Evolutionary conservation across 768 basidiomycete genomes (phyloP).

Genomic region (Lentinula raphanica): DNA sequence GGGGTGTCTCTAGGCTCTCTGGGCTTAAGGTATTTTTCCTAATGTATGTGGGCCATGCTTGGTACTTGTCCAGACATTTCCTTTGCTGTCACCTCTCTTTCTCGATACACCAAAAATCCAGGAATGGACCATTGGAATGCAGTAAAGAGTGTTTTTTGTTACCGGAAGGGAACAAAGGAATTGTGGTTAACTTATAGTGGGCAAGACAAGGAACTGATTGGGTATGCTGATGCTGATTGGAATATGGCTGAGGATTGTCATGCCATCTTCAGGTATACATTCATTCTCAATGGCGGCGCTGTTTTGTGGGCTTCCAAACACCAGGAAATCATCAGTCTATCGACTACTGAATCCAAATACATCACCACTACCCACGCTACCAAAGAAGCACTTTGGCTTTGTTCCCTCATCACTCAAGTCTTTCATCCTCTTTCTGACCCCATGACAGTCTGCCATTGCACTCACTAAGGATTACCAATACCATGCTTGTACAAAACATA

Average conservation of each 20-base stretch:
- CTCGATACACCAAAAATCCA: neutral
- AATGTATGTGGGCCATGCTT: neutral
- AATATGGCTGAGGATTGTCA: slow-evolving; percentile 10
- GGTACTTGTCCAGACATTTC: neutral
- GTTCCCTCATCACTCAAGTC: slow-evolving; percentile 19
- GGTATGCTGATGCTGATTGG: slow-evolving; percentile 28
- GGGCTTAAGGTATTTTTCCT: no score
- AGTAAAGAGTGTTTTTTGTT: slow-evolving; percentile 25
- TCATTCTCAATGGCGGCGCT: slow-evolving; percentile 16
- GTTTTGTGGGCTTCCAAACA: no score
- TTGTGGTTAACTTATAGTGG: slow-evolving; percentile 14
- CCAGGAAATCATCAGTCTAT: no score
- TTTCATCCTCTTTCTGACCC: neutral
- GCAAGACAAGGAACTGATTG: neutral
- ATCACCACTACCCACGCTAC: slow-evolving; percentile 24
- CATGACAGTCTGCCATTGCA: slow-evolving; percentile 14
- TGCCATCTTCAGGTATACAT: neutral
- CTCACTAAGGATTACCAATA: slow-evolving; percentile 17
- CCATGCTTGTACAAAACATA: slow-evolving; percentile 31
- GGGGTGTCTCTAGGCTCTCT: no score
- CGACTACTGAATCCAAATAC: no score
- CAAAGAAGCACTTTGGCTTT: slow-evolving; percentile 22
- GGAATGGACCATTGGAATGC: slow-evolving; percentile 9
- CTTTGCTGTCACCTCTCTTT: neutral
- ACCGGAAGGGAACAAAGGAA: slow-evolving; percentile 26